Evolutionary conservation across 2,329 filamentous ascomycete species (phyloP).

Genomic region (Epichloe festucae): DNA sequence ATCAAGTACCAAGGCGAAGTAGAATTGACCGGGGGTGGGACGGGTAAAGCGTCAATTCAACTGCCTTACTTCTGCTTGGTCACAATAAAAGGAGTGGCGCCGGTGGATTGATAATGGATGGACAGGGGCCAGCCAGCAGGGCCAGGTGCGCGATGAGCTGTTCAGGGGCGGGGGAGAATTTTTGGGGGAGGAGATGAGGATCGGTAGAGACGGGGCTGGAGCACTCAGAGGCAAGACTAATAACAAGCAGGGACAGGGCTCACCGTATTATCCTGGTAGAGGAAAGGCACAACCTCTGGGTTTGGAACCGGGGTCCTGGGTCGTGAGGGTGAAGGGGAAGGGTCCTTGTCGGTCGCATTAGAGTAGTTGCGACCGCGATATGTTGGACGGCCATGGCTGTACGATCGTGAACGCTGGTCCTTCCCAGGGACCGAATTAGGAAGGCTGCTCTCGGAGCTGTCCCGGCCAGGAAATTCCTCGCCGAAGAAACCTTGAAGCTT

Average conservation of each 20-base stretch:
- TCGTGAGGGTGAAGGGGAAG: slow-evolving; percentile 62
- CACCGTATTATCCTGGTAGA: slow-evolving; percentile 73
- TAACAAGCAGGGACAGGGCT: slow-evolving; percentile 17
- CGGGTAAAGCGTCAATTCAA: background rate
- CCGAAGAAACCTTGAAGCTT: slow-evolving; percentile 88
- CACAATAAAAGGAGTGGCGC: slow-evolving; percentile 1
- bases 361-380: slow-evolving; percentile 74
- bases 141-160: background rate
- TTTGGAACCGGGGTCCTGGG: slow-evolving; percentile 77
- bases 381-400: slow-evolving; percentile 41
- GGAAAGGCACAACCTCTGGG: slow-evolving; percentile 93
- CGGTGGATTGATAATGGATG: background rate
- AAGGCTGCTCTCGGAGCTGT: slow-evolving; percentile 62
- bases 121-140: background rate
- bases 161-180: background rate
- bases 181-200: slow-evolving; percentile 1
- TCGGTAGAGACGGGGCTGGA: background rate
- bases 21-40: background rate
- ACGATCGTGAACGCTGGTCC: slow-evolving; percentile 51
- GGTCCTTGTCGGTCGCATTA: slow-evolving; percentile 58
- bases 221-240: background rate
- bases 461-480: slow-evolving; percentile 66
- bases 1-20: background rate
- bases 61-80: background rate
- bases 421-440: slow-evolving; percentile 34